Conservation (phyloP, 768 basidiomycete species). For the Boletus barrowsii region DNA sequence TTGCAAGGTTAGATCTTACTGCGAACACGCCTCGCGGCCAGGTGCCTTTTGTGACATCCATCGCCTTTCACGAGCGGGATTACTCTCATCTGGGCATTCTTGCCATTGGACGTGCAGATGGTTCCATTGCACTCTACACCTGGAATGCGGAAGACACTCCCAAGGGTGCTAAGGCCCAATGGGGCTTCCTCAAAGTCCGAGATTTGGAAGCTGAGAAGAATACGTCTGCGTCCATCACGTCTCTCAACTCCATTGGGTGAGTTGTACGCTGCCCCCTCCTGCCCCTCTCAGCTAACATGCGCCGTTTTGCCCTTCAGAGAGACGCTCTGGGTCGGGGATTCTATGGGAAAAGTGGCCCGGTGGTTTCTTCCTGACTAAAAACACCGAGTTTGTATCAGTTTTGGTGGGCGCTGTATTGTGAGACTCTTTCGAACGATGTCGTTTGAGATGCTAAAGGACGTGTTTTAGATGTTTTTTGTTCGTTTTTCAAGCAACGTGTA, state of each 20-base stretch:
- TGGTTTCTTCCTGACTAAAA: conserved; percentile 23
- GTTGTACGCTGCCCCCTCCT: conserved; percentile 8
- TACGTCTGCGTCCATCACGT: conserved; percentile 52
- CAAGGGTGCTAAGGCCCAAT: conserved; percentile 60
- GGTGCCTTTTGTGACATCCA: conserved; percentile 57
- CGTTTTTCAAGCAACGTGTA: too few species aligned
- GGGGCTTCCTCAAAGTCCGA: conserved; percentile 72
- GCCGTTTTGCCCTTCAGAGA: conserved; percentile 10
- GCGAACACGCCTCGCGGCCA: conserved; percentile 42
- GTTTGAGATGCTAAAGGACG: too few species aligned
- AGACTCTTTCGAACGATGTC: too few species aligned
- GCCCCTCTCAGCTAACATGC: background rate
- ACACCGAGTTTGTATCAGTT: background rate
- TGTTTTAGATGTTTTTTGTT: too few species aligned
- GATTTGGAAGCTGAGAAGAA: conserved; percentile 55
- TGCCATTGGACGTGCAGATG: conserved; percentile 76
- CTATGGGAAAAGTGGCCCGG: conserved; percentile 22
- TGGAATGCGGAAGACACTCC: conserved; percentile 80
- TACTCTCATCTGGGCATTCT: conserved; percentile 75
- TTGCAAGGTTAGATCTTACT: conserved; percentile 64
- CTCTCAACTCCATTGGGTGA: conserved; percentile 82
- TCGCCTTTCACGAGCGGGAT: conserved; percentile 89
- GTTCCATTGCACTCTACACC: conserved; percentile 74
- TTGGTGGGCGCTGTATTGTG: background rate
- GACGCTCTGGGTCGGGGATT: conserved; percentile 25